These are phyloP conservation scores for Adansonia gregorii DNA, from an alignment of 441 rosid genomes.

Conservation along the genomic window DNA sequence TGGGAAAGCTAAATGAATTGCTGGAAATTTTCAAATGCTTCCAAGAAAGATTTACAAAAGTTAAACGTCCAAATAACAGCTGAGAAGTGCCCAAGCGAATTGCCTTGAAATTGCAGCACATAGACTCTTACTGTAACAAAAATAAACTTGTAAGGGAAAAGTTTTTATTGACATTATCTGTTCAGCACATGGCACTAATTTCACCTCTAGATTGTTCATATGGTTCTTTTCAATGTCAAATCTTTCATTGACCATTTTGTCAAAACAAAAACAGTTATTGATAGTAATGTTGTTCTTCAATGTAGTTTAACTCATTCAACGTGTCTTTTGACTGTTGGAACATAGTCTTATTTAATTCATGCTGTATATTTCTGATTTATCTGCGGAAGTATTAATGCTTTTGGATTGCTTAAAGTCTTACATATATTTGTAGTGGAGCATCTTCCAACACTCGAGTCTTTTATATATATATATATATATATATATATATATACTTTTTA, in stretches of 20 bases:
- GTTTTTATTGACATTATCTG: conserved; percentile 5
- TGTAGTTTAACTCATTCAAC: not conserved
- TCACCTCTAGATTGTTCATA: not conserved
- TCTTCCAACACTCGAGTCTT: not conserved
- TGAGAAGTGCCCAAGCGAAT: not conserved
- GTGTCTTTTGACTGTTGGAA: not conserved
- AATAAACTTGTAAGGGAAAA: not conserved
- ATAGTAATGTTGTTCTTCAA: not conserved
- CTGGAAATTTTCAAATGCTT: not conserved
- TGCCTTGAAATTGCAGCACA: conserved; percentile 1
- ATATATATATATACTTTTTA: not conserved
- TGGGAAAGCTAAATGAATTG: not conserved
- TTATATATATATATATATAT: too few relatives aligned
- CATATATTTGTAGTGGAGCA: not conserved
- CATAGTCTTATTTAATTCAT: conserved; percentile 13
- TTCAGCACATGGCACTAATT: not conserved
- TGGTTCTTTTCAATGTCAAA: not conserved
- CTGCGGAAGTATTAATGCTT: not conserved
- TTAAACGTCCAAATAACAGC: not conserved
- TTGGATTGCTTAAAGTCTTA: not conserved
- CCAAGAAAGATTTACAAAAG: not conserved
- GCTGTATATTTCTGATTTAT: conserved; percentile 14
- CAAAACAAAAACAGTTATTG: not conserved
- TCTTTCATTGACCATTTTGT: not conserved
- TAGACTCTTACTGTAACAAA: not conserved